Evolutionary conservation across 345 rosid species (phyloP), one percentile per base, ranked within the genome.

Genomic region (Isatis tinctoria): DNA sequence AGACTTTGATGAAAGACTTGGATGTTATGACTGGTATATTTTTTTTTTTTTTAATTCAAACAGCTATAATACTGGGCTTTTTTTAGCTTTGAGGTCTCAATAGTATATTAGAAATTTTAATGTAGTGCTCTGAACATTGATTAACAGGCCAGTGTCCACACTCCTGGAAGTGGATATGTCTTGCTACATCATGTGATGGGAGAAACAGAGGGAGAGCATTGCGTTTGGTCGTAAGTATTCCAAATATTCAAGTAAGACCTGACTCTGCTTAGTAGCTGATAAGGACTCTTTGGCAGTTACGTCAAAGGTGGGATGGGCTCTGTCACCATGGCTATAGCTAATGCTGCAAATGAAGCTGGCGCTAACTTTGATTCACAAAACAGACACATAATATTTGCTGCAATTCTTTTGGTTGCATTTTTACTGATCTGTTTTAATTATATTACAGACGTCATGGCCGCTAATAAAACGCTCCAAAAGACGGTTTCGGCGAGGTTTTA

Each of bases 281-380:
- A 27, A 54, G 45, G 30, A 20, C 4, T 36, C 6, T 20, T 58
- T 20, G 63, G 60, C 56, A 93, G 97, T 72, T 82, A 87, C 36
- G 96, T 90, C 3, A 88, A 93, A 84, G 98, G 97, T 57, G 97
- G 98, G 61, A 93, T 90, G 97, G 96, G 98, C 17, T 84, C 88
- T 9, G 88, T 90, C 56, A 90, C 97, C 51, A 59, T 78, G 72
- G 86, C 97, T 44, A 87, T 93, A 43, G 74, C 83, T 73, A 86
- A 79, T 71, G 89, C 96, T 79, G 98, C 98, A 70, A 80, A 48
- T 60, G 93, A 89, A 83, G 92, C 93, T 47, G 93, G 97, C n/a
- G 96, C 84, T 24, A n/a, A n/a, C n/a, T n/a, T n/a, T n/a, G n/a
- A n/a, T n/a, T n/a, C n/a, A n/a, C n/a, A n/a, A n/a, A n/a, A n/a